Percentiles rank a stretch among this genome's conserved stretches.
These are phyloP conservation scores for Fraxinus quadrangulata DNA, from an alignment of 257 asterid genomes.

Conservation along the genomic window DNA sequence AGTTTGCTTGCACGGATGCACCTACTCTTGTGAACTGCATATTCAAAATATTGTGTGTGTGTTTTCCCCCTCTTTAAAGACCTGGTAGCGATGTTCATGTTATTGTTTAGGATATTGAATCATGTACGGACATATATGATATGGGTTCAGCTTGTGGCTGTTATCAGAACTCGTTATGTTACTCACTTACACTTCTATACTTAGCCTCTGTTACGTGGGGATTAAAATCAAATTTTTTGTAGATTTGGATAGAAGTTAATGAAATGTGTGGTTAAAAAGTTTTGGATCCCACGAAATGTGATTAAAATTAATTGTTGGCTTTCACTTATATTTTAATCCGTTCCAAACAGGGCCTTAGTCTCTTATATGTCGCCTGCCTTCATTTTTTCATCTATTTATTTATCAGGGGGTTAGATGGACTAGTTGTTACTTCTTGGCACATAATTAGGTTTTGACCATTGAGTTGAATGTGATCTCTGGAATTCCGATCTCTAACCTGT, in stretches of 20 bases:
- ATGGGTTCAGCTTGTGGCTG: neutral
- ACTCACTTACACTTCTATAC: neutral
- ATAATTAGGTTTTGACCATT: neutral
- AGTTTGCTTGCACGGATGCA: neutral
- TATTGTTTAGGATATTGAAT: neutral
- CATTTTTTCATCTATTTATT: neutral
- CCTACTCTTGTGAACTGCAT: neutral
- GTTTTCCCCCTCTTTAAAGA: too few species aligned
- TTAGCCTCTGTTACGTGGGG: neutral
- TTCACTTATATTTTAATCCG: too few species aligned
- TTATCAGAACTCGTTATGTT: neutral
- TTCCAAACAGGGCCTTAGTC: too few species aligned
- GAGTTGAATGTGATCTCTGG: slow-evolving; percentile 2
- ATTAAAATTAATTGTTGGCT: too few species aligned
- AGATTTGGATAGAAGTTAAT: too few species aligned
- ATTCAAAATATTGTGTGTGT: neutral
- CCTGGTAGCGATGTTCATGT: neutral
- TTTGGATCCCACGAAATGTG: too few species aligned
- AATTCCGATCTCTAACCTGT: neutral
- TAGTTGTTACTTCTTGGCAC: neutral
- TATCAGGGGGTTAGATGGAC: neutral
- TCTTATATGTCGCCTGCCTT: neutral
- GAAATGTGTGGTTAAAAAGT: too few species aligned
- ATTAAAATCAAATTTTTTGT: too few species aligned
- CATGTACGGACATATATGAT: neutral